Evolutionary conservation across 768 basidiomycete species (phyloP).

Genomic region (Russula dissimulans): DNA sequence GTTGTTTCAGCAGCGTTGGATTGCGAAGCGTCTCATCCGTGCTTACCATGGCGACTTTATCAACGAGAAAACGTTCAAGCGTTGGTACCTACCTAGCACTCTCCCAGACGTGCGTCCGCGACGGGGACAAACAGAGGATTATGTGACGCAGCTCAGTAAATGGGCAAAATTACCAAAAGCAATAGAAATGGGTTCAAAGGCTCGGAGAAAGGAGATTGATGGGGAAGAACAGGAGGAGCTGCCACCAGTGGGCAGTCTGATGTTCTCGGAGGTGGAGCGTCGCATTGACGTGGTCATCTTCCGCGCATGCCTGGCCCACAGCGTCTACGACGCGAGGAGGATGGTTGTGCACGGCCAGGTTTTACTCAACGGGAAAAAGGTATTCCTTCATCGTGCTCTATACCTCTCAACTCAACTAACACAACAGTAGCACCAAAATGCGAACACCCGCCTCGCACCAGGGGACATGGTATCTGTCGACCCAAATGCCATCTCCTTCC

Average conservation of each 20-base stretch:
- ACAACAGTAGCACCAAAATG: slow-evolving; percentile 56
- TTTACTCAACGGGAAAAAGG: slow-evolving; percentile 82
- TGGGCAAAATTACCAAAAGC: slow-evolving; percentile 44
- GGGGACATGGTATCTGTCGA: slow-evolving; percentile 93
- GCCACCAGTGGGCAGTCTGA: slow-evolving; percentile 90
- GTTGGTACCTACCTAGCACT: slow-evolving; percentile 84
- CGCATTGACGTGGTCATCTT: slow-evolving; percentile 90
- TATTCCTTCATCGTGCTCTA: slow-evolving; percentile 29
- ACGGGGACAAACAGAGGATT: slow-evolving; percentile 34
- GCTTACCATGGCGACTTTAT: slow-evolving; percentile 96
- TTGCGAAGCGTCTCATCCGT: slow-evolving; percentile 73
- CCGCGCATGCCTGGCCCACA: slow-evolving; percentile 76
- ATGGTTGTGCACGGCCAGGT: slow-evolving; percentile 85
- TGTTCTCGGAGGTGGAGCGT: slow-evolving; percentile 92
- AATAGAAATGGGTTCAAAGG: slow-evolving; percentile 36
- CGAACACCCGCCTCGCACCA: slow-evolving; percentile 83
- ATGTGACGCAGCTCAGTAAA: slow-evolving; percentile 40
- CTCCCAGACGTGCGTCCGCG: slow-evolving; percentile 79
- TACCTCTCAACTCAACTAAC: neutral
- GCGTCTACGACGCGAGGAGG: slow-evolving; percentile 82
- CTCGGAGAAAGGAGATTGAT: slow-evolving; percentile 35
- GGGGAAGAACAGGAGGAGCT: slow-evolving; percentile 43
- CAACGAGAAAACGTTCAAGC: slow-evolving; percentile 85
- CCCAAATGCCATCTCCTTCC: slow-evolving; percentile 67
- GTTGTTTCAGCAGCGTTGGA: slow-evolving; percentile 90